Conservation (phyloP, 2,329 filamentous ascomycete species). For the Alternaria triticimaculans region DNA sequence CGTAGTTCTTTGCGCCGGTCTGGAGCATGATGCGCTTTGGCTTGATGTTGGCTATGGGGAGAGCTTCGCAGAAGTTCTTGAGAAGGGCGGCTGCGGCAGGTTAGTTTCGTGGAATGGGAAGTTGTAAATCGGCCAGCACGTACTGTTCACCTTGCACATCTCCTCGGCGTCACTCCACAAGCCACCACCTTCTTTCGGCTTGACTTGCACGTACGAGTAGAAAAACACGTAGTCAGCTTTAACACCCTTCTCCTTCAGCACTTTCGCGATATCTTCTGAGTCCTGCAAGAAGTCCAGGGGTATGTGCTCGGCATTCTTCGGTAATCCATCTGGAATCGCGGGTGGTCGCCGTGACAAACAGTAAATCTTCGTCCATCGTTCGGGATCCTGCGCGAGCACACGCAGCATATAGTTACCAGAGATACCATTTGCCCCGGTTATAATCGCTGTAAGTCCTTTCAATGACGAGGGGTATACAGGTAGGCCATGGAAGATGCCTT, state of each 20-base stretch:
- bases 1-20: constrained; percentile 62
- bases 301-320: constrained; percentile 52
- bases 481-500: constrained; percentile 59
- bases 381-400: constrained; percentile 54
- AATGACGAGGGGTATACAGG: constrained; percentile 53
- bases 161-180: constrained; percentile 61
- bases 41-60: constrained; percentile 51
- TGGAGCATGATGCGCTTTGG: constrained; percentile 59
- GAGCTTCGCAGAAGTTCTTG: constrained; percentile 56
- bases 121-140: neutral
- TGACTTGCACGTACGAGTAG: constrained; percentile 61
- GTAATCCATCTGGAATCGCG: constrained; percentile 43
- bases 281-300: constrained; percentile 50
- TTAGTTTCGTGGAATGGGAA: neutral
- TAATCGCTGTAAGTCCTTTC: constrained; percentile 57
- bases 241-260: constrained; percentile 44
- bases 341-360: constrained; percentile 57
- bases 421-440: constrained; percentile 63
- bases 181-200: constrained; percentile 53
- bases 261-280: constrained; percentile 46
- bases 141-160: constrained; percentile 56
- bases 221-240: constrained; percentile 59
- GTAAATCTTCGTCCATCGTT: constrained; percentile 62
- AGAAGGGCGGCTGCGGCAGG: constrained; percentile 47
- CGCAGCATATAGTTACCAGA: constrained; percentile 60